Evolutionary conservation across 1,139 yeast species (phyloP).

Genomic region (Saccharomycopsis hybrid): DNA sequence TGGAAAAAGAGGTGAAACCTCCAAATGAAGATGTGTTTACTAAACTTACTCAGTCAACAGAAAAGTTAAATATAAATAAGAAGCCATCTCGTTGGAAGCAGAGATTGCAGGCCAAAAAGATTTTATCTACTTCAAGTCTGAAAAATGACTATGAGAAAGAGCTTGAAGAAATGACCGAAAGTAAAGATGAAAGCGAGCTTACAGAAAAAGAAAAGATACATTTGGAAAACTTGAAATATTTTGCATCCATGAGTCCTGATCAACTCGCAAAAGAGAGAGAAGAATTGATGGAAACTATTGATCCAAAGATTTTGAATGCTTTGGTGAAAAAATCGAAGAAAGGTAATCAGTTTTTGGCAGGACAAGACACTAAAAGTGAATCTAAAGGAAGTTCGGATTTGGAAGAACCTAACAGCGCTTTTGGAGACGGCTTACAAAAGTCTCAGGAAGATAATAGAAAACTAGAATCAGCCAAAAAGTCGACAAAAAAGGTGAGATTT

Average conservation of each 20-base stretch:
- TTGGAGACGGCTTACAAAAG: too few species aligned
- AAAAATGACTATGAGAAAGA: slow-evolving; percentile 7
- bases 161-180: slow-evolving; percentile 17
- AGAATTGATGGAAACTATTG: slow-evolving; percentile 59
- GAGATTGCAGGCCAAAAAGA: slow-evolving; percentile 16
- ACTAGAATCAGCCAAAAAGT: not conserved
- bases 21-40: not conserved
- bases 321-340: slow-evolving; percentile 41
- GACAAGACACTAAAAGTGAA: too few species aligned
- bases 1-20: slow-evolving; percentile 17
- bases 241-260: slow-evolving; percentile 57
- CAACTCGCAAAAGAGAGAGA: slow-evolving; percentile 61
- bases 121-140: slow-evolving; percentile 6
- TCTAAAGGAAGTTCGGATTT: slow-evolving; percentile 20
- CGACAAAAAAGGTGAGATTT: not conserved
- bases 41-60: not conserved
- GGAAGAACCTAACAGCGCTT: too few species aligned
- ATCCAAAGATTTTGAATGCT: slow-evolving; percentile 61
- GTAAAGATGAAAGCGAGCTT: slow-evolving; percentile 22
- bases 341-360: slow-evolving; percentile 25
- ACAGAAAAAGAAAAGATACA: slow-evolving; percentile 71
- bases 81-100: slow-evolving; percentile 21
- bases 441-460: not conserved
- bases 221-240: slow-evolving; percentile 59
- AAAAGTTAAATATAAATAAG: slow-evolving; percentile 5